These are phyloP conservation scores for Chytridiales sp. DNA, from an alignment of 371 early-diverging fungal genomes.

Conservation along the genomic window DNA sequence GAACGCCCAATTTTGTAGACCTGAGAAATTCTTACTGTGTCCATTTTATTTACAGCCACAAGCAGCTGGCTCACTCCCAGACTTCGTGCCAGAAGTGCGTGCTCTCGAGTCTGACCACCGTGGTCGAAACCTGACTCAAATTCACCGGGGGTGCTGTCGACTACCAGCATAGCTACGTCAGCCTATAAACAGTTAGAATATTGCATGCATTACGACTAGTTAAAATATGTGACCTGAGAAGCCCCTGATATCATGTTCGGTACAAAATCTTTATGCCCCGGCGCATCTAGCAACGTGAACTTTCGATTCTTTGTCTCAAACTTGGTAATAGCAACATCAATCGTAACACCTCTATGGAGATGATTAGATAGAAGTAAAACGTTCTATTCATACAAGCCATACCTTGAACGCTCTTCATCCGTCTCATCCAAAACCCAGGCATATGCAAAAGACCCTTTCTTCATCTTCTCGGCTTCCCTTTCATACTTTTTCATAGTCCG, in stretches of 20 bases:
- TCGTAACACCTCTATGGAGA: slow-evolving; percentile 84
- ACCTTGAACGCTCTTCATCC: slow-evolving; percentile 84
- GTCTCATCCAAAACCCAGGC: slow-evolving; percentile 97
- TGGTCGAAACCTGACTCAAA: slow-evolving; percentile 98
- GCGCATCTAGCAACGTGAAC: slow-evolving; percentile 93
- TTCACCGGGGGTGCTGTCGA: slow-evolving; percentile 87
- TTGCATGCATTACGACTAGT: background rate
- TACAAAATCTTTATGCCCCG: slow-evolving; percentile 99
- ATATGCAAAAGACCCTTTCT: slow-evolving; percentile 89
- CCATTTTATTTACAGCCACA: slow-evolving; percentile 92
- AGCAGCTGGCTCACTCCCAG: slow-evolving; percentile 86
- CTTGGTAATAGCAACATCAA: slow-evolving; percentile 89
- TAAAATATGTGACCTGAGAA: slow-evolving; percentile 61
- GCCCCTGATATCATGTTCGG: slow-evolving; percentile 99
- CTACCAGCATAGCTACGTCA: slow-evolving; percentile 94
- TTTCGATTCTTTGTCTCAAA: slow-evolving; percentile 80
- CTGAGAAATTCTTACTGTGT: slow-evolving; percentile 54
- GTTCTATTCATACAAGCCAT: slow-evolving; percentile 1
- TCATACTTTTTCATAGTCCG: slow-evolving; percentile 90
- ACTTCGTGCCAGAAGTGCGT: slow-evolving; percentile 81
- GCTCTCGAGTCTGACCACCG: slow-evolving; percentile 98
- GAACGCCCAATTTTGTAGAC: background rate
- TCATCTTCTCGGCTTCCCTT: slow-evolving; percentile 87
- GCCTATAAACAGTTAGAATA: slow-evolving; percentile 53
- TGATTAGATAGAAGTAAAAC: background rate